Conservation (phyloP, 2,329 filamentous ascomycete species). For the Fusarium siculi region DNA sequence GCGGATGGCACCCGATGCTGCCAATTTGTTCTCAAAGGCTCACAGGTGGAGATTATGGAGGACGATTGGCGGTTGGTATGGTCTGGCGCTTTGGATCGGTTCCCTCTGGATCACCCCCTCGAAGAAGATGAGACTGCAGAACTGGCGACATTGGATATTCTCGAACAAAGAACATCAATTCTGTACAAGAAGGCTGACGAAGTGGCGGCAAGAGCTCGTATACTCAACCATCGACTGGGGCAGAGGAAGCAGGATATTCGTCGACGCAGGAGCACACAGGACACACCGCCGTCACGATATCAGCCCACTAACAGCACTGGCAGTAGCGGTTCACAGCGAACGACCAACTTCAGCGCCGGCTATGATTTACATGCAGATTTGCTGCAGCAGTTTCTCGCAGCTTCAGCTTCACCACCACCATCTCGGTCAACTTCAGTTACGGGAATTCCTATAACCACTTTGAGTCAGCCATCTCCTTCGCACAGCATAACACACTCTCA, state of each 20-base stretch:
- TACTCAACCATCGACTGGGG: constrained; percentile 79
- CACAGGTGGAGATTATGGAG: constrained; percentile 85
- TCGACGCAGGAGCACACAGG: constrained; percentile 42
- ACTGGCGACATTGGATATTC: constrained; percentile 82
- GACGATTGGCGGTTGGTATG: constrained; percentile 88
- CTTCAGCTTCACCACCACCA: constrained; percentile 35
- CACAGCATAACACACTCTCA: constrained; percentile 37
- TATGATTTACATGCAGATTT: constrained; percentile 66
- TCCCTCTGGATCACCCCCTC: constrained; percentile 81
- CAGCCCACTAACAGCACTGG: constrained; percentile 47
- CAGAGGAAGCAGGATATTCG: constrained; percentile 48
- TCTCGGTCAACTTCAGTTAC: constrained; percentile 45
- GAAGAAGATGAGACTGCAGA: constrained; percentile 89
- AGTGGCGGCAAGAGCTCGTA: constrained; percentile 69
- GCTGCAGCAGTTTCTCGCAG: constrained; percentile 61
- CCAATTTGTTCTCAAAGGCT: constrained; percentile 83
- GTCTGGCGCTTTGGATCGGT: constrained; percentile 82
- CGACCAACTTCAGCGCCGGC: constrained; percentile 44
- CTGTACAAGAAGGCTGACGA: constrained; percentile 86
- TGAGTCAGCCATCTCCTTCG: constrained; percentile 44
- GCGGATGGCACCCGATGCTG: constrained; percentile 77
- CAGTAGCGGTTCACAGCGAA: constrained; percentile 19
- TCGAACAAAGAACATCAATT: constrained; percentile 80
- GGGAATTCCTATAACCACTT: constrained; percentile 39
- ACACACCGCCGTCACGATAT: constrained; percentile 51